Base-by-base conservation (phyloP, 495 filamentous ascomycete genomes). In the Talaromyces nanjingensis region DNA sequence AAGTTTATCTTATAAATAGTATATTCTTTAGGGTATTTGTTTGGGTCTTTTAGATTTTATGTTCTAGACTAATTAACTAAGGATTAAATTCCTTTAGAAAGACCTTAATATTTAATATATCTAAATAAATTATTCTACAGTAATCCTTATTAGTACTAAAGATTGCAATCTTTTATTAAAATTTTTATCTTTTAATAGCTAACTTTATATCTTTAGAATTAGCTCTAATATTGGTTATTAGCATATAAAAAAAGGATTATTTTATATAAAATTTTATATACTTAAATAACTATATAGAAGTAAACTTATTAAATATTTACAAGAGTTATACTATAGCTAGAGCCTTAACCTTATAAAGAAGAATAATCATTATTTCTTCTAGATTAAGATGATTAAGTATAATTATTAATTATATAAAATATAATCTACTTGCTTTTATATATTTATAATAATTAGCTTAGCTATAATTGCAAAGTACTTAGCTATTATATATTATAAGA, bases 401-500 rank as follows among this genome's bases (percentile, higher is more conserved):
- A 18, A 86, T 68, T 25, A 77, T 76, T 11, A 86, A 71, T 67
- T 86, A 81, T 0, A 77, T 67, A 6, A 70, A 47, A 0, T 62
- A 63, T 27, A 86, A 69, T 39, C 84, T 71, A 9, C 52, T 54
- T 1, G 73, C 72, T 71, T 87, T 82, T 20, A 66, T 61, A 0
- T 12, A 24, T 63, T 81, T 71, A 16, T 78, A 70, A 67, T 83
- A 79, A 31, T 64, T 56, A 25, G 74, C 71, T 22, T 79, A 67
- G 49, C 68, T 25, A 24, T 87, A 83, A 0, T 68, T 78, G 16
- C 83, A 68, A 14, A 85, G 71, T 1, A 83, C 80, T 39, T 86
- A 79, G 1, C 84, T 83, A 64, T 87, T 84, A 68, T 83, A 87
- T 45, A 88, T 69, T 11, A 83, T 73, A 2, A 87, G 74, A 61